phyloP scores from a whole-genome alignment of 805 yeast species.

The Torulaspora quercuum region DNA sequence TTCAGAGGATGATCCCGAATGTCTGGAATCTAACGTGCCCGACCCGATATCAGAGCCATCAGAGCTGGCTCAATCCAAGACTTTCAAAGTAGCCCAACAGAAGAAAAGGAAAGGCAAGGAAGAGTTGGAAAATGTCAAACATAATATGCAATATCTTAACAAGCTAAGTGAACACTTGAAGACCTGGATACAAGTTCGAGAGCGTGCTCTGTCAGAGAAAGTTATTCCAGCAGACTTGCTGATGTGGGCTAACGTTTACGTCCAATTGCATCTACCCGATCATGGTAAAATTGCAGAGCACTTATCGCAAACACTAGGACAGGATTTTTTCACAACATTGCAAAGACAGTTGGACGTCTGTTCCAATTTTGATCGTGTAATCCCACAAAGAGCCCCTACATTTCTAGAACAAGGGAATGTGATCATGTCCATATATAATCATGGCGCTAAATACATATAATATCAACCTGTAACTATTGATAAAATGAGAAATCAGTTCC shows the following conservation, averaged over 20 bases:
- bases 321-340: constrained; percentile 13
- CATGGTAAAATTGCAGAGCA: constrained; percentile 20
- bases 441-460: constrained; percentile 10
- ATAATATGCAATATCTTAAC: constrained; percentile 20
- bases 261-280: constrained; percentile 28
- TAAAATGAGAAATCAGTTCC: constrained; percentile 42
- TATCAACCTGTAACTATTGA: neutral
- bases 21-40: constrained; percentile 5
- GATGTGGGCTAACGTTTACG: constrained; percentile 28
- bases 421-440: constrained; percentile 26
- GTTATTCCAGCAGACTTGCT: constrained; percentile 25
- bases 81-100: constrained; percentile 28
- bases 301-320: constrained; percentile 16
- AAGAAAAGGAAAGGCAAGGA: constrained; percentile 19
- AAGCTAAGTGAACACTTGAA: constrained; percentile 21
- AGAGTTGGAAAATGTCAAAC: constrained; percentile 24
- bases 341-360: constrained; percentile 10
- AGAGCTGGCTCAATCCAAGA: constrained; percentile 32
- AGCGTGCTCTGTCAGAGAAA: constrained; percentile 8
- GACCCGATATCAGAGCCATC: constrained; percentile 13
- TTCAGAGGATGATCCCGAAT: constrained; percentile 24
- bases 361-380: constrained; percentile 3
- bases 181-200: constrained; percentile 24
- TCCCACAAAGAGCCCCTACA: constrained; percentile 21
- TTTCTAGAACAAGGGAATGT: constrained; percentile 33